Evolutionary conservation across 805 yeast species (phyloP), one percentile per base, ranked within the genome.

Genomic region (Candida argentea): DNA sequence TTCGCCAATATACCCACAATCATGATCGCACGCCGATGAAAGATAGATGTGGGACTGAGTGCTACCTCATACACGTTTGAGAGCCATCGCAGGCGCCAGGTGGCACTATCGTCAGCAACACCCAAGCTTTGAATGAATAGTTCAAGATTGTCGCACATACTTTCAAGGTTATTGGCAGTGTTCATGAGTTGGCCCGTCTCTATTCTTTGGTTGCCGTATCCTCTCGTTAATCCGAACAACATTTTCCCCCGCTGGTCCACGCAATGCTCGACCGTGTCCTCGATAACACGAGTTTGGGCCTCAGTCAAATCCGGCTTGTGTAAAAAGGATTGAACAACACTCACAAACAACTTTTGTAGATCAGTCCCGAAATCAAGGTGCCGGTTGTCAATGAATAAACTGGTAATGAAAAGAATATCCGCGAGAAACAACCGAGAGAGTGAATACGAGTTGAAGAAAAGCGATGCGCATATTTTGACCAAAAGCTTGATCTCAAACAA

Each of bases 401-500:
- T 67, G 17, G 79, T 67, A 35, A 83, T 61, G 41, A 73, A 75
- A 32, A 81, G 63, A 2, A 82, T 65, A 43, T 85, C 94, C 8
- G 87, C 78, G 36, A 84, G 51, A 45, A 66, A 80, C 52, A 70
- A 57, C 34, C 76, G 75, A 5, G 80, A 73, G 39, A 71, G 65
- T 9, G 67, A 50, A 20, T 70, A 61, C 0, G 83, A 69, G 45
- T 83, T 86, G 55, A 84, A 85, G 36, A 83, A 75, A 20, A 83
- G 45, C 5, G 75, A 70, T 2, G 79, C 67, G 24, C 76, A 58
- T 28, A 80, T 66, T 39, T 72, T 71, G 6, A 79, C 71, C 40
- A 84, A 51, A 6, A 84, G 76, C 8, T 73, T 68, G 5, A 83
- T 65, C 46, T 83, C 94, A 29, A 79, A 65, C 74, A 89, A 76